These are phyloP conservation scores for Nicotiana rustica DNA, from an alignment of 305 asterid genomes.

Conservation along the genomic window DNA sequence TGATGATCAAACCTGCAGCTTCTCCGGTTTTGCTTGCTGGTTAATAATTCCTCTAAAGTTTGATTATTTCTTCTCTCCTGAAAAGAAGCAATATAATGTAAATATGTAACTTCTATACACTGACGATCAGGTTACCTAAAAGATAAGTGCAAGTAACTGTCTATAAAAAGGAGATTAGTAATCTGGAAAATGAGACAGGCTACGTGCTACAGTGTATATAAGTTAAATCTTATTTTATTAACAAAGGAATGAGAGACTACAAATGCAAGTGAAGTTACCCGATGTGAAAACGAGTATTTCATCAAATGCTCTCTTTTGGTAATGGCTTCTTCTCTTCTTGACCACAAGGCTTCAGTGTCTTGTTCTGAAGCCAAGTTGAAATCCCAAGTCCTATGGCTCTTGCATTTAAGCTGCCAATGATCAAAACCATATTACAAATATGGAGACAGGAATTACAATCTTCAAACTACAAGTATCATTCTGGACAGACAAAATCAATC, in stretches of 20 bases:
- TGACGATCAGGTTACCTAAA: not conserved
- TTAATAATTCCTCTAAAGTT: slow-evolving; percentile 53
- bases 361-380: slow-evolving; percentile 57
- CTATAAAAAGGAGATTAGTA: not conserved
- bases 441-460: not conserved
- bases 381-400: slow-evolving; percentile 66
- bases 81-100: slow-evolving; percentile 29
- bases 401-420: slow-evolving; percentile 54
- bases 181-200: not conserved
- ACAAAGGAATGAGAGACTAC: slow-evolving; percentile 8
- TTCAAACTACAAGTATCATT: not conserved
- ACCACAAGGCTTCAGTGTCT: slow-evolving; percentile 58
- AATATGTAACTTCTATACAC: too few species aligned
- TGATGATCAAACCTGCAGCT: slow-evolving; percentile 53
- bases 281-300: slow-evolving; percentile 76
- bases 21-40: slow-evolving; percentile 52
- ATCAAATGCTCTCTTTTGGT: slow-evolving; percentile 74
- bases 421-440: not conserved
- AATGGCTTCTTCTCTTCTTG: slow-evolving; percentile 63
- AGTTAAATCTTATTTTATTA: not conserved
- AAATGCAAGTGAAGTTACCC: slow-evolving; percentile 50
- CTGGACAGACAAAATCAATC: too few species aligned
- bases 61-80: slow-evolving; percentile 71
- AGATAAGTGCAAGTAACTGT: too few species aligned
- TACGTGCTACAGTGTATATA: not conserved